phyloP scores from a whole-genome alignment of 345 rosid genomes.

The Kernera saxatilis region DNA sequence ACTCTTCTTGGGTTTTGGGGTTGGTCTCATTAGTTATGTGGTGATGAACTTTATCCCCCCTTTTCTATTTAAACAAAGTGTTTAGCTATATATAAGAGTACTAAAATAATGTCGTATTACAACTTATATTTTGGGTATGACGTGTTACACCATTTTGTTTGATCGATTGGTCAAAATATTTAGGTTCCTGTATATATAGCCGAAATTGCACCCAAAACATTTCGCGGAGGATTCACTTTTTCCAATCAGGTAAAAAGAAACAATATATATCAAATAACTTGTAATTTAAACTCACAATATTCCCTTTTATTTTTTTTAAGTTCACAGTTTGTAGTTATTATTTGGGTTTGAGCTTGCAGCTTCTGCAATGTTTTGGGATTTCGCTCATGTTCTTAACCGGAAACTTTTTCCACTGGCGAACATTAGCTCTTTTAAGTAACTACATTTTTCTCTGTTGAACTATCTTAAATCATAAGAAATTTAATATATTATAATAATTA shows the following conservation, averaged over 20 bases:
- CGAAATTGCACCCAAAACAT: constrained; percentile 38
- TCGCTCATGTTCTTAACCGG: constrained; percentile 39
- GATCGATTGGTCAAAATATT: not conserved
- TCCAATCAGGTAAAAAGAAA: constrained; percentile 24
- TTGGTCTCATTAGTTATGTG: constrained; percentile 37
- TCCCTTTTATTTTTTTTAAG: too few species aligned
- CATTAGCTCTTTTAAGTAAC: constrained; percentile 40
- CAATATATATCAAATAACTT: not conserved
- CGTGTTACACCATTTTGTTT: not conserved
- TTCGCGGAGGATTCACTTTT: constrained; percentile 35
- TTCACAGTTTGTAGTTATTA: not conserved
- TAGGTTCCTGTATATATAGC: constrained; percentile 45
- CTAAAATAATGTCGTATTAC: not conserved
- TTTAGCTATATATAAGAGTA: not conserved
- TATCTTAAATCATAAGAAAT: not conserved
- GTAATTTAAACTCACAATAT: too few species aligned
- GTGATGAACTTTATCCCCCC: not conserved
- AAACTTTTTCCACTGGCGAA: constrained; percentile 45
- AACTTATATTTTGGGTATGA: too few species aligned
- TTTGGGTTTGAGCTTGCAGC: constrained; percentile 22
- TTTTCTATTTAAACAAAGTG: not conserved
- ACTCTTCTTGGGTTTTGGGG: constrained; percentile 30
- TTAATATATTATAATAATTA: too few species aligned
- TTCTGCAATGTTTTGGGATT: constrained; percentile 35
- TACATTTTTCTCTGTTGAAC: not conserved